Conservation (phyloP, 2,329 filamentous ascomycete genomes). For the Helicocarpus griseus region DNA sequence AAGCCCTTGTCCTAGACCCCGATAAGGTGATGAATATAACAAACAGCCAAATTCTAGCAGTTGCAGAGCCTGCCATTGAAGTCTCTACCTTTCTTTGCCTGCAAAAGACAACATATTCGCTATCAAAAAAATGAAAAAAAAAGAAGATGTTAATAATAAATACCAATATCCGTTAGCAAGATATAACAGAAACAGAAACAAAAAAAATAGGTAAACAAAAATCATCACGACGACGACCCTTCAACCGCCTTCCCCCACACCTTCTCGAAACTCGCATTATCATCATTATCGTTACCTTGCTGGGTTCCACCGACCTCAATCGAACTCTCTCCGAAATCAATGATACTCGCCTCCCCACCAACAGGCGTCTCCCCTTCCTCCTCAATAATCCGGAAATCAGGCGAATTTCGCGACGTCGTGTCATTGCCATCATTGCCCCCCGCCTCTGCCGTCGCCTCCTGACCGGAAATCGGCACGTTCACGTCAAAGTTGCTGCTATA, state of each 20-base stretch:
- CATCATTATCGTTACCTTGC: neutral
- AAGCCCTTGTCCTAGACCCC: too few species aligned
- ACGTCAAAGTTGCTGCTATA: constrained; percentile 39
- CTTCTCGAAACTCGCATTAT: constrained; percentile 7
- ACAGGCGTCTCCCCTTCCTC: neutral
- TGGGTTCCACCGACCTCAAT: neutral
- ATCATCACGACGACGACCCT: neutral
- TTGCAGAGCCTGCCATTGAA: too few species aligned
- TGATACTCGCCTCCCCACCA: constrained; percentile 1
- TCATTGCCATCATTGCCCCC: neutral
- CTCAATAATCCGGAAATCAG: neutral
- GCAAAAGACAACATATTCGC: too few species aligned
- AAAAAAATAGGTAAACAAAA: constrained; percentile 23
- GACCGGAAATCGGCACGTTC: neutral
- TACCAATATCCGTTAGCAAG: too few species aligned
- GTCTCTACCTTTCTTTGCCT: too few species aligned
- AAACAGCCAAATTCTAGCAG: too few species aligned
- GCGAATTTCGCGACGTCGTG: neutral
- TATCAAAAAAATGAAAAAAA: neutral
- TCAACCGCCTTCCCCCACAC: constrained; percentile 14
- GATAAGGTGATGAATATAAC: too few species aligned
- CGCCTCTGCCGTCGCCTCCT: neutral
- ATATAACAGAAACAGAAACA: too few species aligned
- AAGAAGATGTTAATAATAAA: neutral
- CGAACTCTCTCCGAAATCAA: constrained; percentile 1